Percentiles rank a stretch among this genome's conserved stretches.
These are phyloP conservation scores for Eremochloa ophiuroides DNA, from an alignment of 176 grass and related monocot species.

Conservation along the genomic window DNA sequence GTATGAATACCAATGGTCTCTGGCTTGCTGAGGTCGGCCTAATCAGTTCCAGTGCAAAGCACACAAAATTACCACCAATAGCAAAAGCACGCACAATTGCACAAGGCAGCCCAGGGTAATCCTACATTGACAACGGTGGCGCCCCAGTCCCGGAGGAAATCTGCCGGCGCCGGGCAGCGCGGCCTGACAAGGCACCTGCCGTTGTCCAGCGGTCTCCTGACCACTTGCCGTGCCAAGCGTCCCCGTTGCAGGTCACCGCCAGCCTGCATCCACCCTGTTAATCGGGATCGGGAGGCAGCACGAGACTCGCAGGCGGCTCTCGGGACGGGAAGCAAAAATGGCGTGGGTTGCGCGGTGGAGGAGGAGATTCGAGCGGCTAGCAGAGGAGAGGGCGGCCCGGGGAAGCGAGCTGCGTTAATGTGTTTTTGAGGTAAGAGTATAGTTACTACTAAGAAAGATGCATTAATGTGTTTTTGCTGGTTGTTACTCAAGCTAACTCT, in stretches of 20 bases:
- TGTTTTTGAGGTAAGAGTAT: too few relatives aligned
- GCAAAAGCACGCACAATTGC: not conserved
- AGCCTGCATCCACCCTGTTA: conserved; percentile 18
- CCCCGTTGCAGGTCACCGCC: conserved; percentile 63
- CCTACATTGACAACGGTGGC: conserved; percentile 91
- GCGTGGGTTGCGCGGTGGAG: not conserved
- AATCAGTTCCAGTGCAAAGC: conserved; percentile 21
- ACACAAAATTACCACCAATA: not conserved
- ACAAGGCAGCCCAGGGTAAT: not conserved
- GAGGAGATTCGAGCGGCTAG: not conserved
- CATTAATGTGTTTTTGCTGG: too few relatives aligned
- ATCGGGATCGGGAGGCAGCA: not conserved
- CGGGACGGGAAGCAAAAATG: not conserved
- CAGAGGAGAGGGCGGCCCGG: conserved; percentile 13
- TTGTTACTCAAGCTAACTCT: too few relatives aligned
- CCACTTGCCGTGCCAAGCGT: conserved; percentile 88
- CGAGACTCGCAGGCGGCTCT: not conserved
- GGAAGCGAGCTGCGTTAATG: conserved; percentile 44
- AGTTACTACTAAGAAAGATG: too few relatives aligned
- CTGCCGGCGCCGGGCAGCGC: conserved; percentile 81
- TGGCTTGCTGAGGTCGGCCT: conserved; percentile 94
- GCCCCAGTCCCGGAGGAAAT: conserved; percentile 96
- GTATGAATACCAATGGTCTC: conserved; percentile 94
- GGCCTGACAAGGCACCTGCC: conserved; percentile 96
- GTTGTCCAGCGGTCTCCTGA: conserved; percentile 85